These are phyloP conservation scores for Polytolypa hystricis DNA, from an alignment of 2,329 filamentous ascomycete genomes.

Conservation along the genomic window DNA sequence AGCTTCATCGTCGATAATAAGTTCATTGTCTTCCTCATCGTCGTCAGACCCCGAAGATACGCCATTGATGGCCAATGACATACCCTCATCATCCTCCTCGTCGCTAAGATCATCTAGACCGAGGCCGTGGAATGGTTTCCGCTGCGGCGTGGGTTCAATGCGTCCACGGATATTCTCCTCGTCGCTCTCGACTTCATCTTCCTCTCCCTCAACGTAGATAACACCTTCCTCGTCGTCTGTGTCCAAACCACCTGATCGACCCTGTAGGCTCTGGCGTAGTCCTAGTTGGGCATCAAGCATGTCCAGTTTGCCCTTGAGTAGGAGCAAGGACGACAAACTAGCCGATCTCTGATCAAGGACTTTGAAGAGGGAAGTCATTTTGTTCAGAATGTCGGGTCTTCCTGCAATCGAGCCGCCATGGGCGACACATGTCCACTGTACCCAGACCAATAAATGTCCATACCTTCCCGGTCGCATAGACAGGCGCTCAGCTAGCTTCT, in stretches of 20 bases:
- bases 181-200: constrained; percentile 42
- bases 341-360: constrained; percentile 79
- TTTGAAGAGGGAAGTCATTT: constrained; percentile 67
- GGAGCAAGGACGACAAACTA: constrained; percentile 68
- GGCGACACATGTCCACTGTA: constrained; percentile 85
- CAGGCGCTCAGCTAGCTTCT: constrained; percentile 75
- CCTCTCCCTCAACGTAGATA: constrained; percentile 79
- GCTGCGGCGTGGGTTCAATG: constrained; percentile 20
- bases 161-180: constrained; percentile 21
- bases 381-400: constrained; percentile 70
- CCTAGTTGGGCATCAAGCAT: constrained; percentile 86
- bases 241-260: constrained; percentile 42
- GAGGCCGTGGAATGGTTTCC: constrained; percentile 15
- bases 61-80: constrained; percentile 44
- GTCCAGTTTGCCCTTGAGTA: constrained; percentile 89
- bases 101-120: constrained; percentile 35
- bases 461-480: constrained; percentile 80
- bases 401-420: constrained; percentile 86
- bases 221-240: constrained; percentile 54
- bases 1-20: constrained; percentile 34
- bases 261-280: constrained; percentile 60
- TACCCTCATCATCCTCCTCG: constrained; percentile 49
- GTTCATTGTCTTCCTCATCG: constrained; percentile 29
- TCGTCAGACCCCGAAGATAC: constrained; percentile 30
- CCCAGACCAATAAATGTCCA: constrained; percentile 84